Evolutionary conservation across 495 filamentous ascomycete species (phyloP), one percentile per base, ranked within the genome.

Genomic region (Daldinia caldariorum): DNA sequence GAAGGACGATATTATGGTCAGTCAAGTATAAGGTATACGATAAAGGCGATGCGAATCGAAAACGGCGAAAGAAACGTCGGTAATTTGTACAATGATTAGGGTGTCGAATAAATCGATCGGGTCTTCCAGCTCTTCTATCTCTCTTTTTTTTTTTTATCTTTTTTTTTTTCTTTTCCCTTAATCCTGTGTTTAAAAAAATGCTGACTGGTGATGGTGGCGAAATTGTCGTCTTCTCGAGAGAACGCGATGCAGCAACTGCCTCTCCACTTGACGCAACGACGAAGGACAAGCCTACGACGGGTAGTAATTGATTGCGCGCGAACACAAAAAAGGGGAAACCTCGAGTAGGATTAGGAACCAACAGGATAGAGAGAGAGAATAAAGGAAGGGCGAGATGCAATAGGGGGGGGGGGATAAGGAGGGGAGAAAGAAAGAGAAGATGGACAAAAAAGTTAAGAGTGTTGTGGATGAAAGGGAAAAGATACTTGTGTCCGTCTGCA

Each of bases 341-440:
- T 75, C 72, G 79, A 79, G 75, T 76, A 78, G 76, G 75, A 77
- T 82, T 82, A 81, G 77, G 78, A 79, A 75, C 63, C 71, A 74
- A 70, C 70, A 60, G 69, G 70, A 37, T 56, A 72, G 76, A 69
- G 71, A 75, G 71, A 75, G 67, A 68, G 67, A 77, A 81, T 72
- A 79, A 79, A 81, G 77, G 79, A 82, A 80, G 77, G 77, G 77
- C 75, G 74, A 79, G 76, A 70, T 78, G 75, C 60, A 63, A 61
- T 67, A 69, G 76, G 51, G 73, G 74, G 73, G 74, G 26, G 67
- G 76, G 66, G 63, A 72, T 67, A 71, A 63, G 62, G 69, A 64
- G 70, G 65, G 63, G 65, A 72, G 67, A 71, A 77, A 71, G 76
- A 75, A 74, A 73, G 67, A 76, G 69, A 70, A 74, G 67, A 77